phyloP scores from a whole-genome alignment of 2,329 filamentous ascomycete genomes.

The Mariannaea elegans region DNA sequence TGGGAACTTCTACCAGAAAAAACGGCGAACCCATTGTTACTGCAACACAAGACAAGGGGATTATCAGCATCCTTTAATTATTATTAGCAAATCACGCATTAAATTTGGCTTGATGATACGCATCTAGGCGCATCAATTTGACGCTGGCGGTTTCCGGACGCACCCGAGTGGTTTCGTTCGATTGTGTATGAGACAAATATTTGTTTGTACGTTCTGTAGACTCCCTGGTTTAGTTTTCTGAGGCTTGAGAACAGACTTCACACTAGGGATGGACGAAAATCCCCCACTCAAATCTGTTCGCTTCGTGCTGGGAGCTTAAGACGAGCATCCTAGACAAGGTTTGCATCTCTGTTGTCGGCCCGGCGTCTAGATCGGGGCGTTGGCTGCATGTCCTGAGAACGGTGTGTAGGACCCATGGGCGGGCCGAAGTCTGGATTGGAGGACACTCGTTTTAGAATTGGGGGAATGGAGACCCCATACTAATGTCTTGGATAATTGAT shows the following conservation, averaged over 20 bases:
- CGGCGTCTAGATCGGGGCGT: background rate
- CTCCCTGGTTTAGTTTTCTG: background rate
- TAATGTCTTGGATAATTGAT: background rate
- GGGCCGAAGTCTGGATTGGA: background rate
- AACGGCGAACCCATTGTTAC: background rate
- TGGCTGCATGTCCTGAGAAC: background rate
- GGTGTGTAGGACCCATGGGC: background rate
- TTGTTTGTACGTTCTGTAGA: too few species aligned
- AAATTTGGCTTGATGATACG: background rate
- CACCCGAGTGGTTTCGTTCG: too few species aligned
- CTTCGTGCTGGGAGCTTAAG: background rate
- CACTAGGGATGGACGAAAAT: background rate
- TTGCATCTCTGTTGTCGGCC: background rate
- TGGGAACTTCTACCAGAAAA: background rate
- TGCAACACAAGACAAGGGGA: constrained; percentile 1
- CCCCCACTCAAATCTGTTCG: too few species aligned
- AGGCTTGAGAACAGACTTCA: constrained; percentile 6
- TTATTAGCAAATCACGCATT: background rate
- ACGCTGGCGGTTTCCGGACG: too few species aligned
- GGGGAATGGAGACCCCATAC: background rate
- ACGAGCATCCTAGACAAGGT: background rate
- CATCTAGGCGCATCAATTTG: background rate
- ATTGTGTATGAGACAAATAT: too few species aligned
- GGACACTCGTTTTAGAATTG: background rate
- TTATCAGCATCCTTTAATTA: too few species aligned